Conservation (phyloP, 1,284 basidiomycete genomes). For the Boletus sp. region DNA sequence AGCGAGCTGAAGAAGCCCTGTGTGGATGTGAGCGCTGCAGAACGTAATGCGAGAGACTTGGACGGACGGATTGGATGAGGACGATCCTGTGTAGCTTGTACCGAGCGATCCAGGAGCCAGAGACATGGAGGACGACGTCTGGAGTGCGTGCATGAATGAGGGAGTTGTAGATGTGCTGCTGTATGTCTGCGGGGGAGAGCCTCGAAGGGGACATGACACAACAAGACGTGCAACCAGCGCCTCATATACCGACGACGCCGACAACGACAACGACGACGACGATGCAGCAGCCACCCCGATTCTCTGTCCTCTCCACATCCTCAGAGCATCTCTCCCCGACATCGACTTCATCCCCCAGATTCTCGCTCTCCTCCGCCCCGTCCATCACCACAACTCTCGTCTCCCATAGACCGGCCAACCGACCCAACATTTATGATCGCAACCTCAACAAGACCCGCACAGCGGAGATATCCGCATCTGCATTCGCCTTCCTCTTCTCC, state of each 20-base stretch:
- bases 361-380: conserved; percentile 60
- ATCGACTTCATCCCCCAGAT: conserved; percentile 52
- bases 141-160: conserved; percentile 70
- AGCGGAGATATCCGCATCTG: conserved; percentile 75
- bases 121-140: conserved; percentile 70
- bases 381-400: conserved; percentile 37
- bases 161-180: conserved; percentile 70
- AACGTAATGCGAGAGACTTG: neutral
- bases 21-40: neutral
- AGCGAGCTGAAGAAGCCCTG: conserved; percentile 83
- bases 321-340: neutral
- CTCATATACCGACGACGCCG: neutral
- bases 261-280: neutral
- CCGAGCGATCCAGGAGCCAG: conserved; percentile 68
- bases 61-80: conserved; percentile 72
- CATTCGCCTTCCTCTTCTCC: conserved; percentile 87
- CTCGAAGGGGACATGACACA: neutral
- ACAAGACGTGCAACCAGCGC: neutral
- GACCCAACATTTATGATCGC: conserved; percentile 80
- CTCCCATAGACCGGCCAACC: conserved; percentile 39
- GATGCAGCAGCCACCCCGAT: conserved; percentile 45
- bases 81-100: conserved; percentile 81
- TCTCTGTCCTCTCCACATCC: neutral
- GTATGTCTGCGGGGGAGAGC: conserved; percentile 49
- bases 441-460: conserved; percentile 79